Conservation (phyloP, 345 rosid species). For the Heritiera littoralis region DNA sequence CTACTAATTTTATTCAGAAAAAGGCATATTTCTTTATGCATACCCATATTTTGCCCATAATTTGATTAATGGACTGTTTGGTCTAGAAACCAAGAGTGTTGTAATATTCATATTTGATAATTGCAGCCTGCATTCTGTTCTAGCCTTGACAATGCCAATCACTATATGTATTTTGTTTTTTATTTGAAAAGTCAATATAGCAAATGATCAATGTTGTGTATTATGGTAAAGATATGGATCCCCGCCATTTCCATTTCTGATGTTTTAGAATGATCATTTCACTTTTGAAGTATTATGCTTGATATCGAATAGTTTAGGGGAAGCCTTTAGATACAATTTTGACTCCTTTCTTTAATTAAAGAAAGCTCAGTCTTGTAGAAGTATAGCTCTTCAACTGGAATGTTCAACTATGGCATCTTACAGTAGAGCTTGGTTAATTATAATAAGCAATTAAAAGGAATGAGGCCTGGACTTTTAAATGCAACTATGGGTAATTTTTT, state of each 20-base stretch:
- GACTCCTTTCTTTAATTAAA: too few species aligned
- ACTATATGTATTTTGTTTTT: too few species aligned
- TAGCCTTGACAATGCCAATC: not conserved
- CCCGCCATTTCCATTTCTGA: not conserved
- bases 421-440: not conserved
- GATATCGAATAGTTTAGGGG: not conserved
- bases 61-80: not conserved
- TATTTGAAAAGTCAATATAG: too few species aligned
- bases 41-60: not conserved
- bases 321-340: too few species aligned
- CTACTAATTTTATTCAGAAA: not conserved
- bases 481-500: not conserved
- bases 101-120: not conserved
- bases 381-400: not conserved
- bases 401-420: not conserved
- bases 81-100: not conserved
- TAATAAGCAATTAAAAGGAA: too few species aligned
- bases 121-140: not conserved
- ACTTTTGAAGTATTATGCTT: not conserved
- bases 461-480: not conserved
- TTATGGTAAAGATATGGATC: too few species aligned
- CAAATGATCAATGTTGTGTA: not conserved
- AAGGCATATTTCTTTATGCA: not conserved
- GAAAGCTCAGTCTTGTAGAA: not conserved
- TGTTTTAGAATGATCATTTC: not conserved